Evolutionary conservation across 164 flowering plant genomes (phyloP), one percentile per base, ranked within the genome.

Genomic region (Taxillus chinensis): DNA sequence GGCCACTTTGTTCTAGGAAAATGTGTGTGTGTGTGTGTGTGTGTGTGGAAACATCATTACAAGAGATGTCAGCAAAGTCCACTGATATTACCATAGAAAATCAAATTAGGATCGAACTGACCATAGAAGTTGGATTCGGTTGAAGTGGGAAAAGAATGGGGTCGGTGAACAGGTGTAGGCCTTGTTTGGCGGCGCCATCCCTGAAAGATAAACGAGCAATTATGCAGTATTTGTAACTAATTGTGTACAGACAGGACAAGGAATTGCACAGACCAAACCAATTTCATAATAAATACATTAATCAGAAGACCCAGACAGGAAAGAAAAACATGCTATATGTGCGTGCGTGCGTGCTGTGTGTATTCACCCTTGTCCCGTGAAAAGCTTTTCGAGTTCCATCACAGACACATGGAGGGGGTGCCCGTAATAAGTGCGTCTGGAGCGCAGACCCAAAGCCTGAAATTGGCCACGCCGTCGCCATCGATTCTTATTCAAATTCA

Each of bases 101-200:
- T 16, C 8, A 5, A 60, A 42, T 8, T 45, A 45, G 37, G 27
- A 38, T 8, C 15, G 10, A 27, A 17, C 64, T 61, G 56, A 72
- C 78, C 73, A 7, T 14, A 27, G 12, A 37, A 57, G 59, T 60
- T 57, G 15, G 70, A 66, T 53, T 64, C 45, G 48, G 11, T 45
- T 5, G 59, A 63, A 60, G 53, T 42, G 16, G 49, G 39, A 43
- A 12, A 50, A 37, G 17, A 51, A 37, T 45, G 37, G 8, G 62
- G 45, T 43, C 62, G 59, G 37, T 13, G 45, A 63, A 60, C 37
- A 64, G 57, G 57, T 11, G 8, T 6, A 50, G 14, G 42, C 43
- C n/a, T 12, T 53, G 3, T 38, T 46, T 37, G 48, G 64, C 61
- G 38, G 42, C 56, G 64, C 57, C 74, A 10, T 73, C 66, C 68